Evolutionary conservation across 2,329 filamentous ascomycete species (phyloP), one percentile per base, ranked within the genome.

Genomic region (Calonectria hongkongensis): DNA sequence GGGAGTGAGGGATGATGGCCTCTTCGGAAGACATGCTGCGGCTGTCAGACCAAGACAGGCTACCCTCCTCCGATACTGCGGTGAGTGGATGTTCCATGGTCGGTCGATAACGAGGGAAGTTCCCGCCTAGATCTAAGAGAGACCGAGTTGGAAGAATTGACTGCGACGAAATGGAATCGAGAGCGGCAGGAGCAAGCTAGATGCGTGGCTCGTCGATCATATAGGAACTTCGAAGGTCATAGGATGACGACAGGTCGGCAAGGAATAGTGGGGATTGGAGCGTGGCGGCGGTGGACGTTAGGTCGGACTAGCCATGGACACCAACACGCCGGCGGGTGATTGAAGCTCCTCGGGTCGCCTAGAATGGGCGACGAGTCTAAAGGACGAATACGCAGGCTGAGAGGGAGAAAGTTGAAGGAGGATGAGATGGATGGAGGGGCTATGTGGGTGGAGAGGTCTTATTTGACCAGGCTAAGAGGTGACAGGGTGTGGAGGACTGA

Each of bases 21-120:
- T 77, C 79, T 76, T 87, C 86, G 56, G 87, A 86, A 62, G 85
- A 83, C 80, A 86, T 84, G 75, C 84, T 87, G 78, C 83, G 84
- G 76, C 82, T 84, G 76, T 86, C 85, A 70, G 86, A 84, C 88
- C 88, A 89, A 71, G 82, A 77, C 71, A 86, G 78, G 70, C 85
- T 85, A 79, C 84, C 82, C 77, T 85, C 83, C 79, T 85, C 85
- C 70, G 84, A 80, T 74, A 84, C 79, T 73, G 86, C 82, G 77
- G 84, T 80, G 79, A 87, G 81, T 80, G 84, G 81, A 76, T 79
- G 83, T 76, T 89, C 85, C 88, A 89, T 89, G 78, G 81, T 83
- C 85, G 84, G 84, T 85, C 79, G 84, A 54, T 71, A 71, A 36
- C 48, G 48, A 43, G 51, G 62, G 43, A 36, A 43, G 27, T 54